These are phyloP conservation scores for Zoysia pacifica DNA, from an alignment of 176 grass and related monocot species.

Conservation along the genomic window DNA sequence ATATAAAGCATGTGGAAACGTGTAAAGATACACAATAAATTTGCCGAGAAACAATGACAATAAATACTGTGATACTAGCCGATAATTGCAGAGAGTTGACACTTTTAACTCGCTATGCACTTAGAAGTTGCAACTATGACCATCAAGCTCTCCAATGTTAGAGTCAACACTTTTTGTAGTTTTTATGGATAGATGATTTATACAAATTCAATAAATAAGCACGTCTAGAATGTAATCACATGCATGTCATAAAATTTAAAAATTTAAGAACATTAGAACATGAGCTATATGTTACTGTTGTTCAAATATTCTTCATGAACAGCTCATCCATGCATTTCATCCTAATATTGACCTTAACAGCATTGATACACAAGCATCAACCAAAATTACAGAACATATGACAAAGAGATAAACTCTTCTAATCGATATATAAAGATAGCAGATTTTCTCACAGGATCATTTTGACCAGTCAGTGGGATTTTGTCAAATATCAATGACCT, in stretches of 20 bases:
- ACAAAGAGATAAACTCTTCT: not conserved
- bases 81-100: not conserved
- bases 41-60: not conserved
- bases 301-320: slow-evolving; percentile 9
- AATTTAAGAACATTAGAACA: not conserved
- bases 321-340: not conserved
- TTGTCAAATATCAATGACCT: not conserved
- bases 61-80: slow-evolving; percentile 12
- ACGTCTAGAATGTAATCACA: slow-evolving; percentile 8
- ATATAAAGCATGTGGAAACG: slow-evolving; percentile 29
- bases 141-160: slow-evolving; percentile 5
- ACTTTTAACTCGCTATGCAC: slow-evolving; percentile 15
- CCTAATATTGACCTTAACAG: slow-evolving; percentile 19
- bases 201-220: slow-evolving; percentile 28
- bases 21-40: slow-evolving; percentile 24
- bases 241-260: not conserved
- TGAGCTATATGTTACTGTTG: not conserved
- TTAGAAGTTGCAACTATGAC: not conserved
- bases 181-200: slow-evolving; percentile 9
- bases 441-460: not conserved
- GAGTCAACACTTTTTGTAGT: slow-evolving; percentile 20
- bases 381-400: not conserved
- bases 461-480: not conserved
- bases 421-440: not conserved
- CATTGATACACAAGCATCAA: not conserved